Percentiles rank a stretch among this genome's conserved stretches.
These are phyloP conservation scores for Nannizziopsis barbatae DNA, from an alignment of 2,329 filamentous ascomycete genomes.

Conservation along the genomic window DNA sequence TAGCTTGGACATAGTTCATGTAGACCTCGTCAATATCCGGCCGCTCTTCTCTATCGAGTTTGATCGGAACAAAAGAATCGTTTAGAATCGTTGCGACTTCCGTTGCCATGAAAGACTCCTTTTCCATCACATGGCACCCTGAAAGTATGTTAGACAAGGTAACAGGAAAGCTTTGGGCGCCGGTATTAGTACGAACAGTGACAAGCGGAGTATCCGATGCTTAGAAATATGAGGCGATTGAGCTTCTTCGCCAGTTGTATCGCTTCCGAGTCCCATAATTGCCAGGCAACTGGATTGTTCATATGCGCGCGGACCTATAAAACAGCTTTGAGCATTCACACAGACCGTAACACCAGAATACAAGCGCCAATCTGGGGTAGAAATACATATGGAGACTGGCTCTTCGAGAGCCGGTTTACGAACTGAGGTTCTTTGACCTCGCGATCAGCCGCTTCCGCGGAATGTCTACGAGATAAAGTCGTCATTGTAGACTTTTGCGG, in stretches of 20 bases:
- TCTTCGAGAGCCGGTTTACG: slow-evolving; percentile 48
- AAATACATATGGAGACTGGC: slow-evolving; percentile 56
- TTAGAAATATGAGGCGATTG: slow-evolving; percentile 84
- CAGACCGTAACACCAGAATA: neutral
- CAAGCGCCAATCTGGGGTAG: neutral
- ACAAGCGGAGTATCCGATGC: slow-evolving; percentile 89
- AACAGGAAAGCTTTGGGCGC: neutral
- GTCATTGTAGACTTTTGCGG: slow-evolving; percentile 19
- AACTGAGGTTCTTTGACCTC: slow-evolving; percentile 26
- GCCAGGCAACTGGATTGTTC: slow-evolving; percentile 81
- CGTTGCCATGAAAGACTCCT: slow-evolving; percentile 77
- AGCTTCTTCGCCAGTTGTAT: slow-evolving; percentile 64
- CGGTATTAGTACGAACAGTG: slow-evolving; percentile 56
- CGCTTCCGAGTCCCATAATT: slow-evolving; percentile 69
- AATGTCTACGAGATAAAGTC: slow-evolving; percentile 21
- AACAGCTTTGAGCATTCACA: neutral
- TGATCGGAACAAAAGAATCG: slow-evolving; percentile 75
- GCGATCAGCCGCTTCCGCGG: slow-evolving; percentile 15
- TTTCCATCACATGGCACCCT: slow-evolving; percentile 85
- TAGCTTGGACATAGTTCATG: slow-evolving; percentile 96
- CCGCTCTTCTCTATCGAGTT: slow-evolving; percentile 86
- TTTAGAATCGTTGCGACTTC: slow-evolving; percentile 76
- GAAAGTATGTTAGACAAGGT: slow-evolving; percentile 15
- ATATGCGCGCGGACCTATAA: slow-evolving; percentile 57
- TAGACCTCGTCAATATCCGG: slow-evolving; percentile 93